These are phyloP conservation scores for Acer campestre DNA, from an alignment of 345 rosid species.

Conservation along the genomic window DNA sequence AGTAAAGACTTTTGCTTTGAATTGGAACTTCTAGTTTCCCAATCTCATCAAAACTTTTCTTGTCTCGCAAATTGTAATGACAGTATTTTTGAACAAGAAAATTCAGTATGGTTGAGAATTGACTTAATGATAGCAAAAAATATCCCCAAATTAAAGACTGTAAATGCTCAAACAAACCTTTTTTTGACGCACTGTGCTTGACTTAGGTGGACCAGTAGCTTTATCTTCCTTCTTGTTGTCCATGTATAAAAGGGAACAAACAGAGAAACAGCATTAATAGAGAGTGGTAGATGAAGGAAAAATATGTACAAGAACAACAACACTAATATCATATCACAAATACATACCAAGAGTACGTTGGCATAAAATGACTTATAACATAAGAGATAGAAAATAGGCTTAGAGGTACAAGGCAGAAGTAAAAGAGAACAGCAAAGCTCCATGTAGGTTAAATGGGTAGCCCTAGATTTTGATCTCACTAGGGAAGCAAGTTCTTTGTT, in stretches of 20 bases:
- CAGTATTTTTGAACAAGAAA: not conserved
- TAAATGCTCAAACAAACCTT: slow-evolving; percentile 38
- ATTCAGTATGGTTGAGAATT: not conserved
- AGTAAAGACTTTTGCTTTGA: not conserved
- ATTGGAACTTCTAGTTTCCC: not conserved
- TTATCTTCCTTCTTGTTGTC: slow-evolving; percentile 23
- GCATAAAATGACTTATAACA: not conserved
- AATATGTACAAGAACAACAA: not conserved
- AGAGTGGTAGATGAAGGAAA: not conserved
- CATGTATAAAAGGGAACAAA: slow-evolving; percentile 23
- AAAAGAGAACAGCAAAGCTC: not conserved
- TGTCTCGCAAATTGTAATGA: not conserved
- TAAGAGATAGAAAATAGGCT: not conserved
- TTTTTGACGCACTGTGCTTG: slow-evolving; percentile 24
- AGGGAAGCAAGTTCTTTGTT: too few relatives aligned
- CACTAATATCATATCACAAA: not conserved
- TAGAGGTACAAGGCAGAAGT: not conserved
- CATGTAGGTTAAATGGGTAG: too few relatives aligned
- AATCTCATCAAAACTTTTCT: not conserved
- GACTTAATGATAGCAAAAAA: not conserved
- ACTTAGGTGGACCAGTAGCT: slow-evolving; percentile 23
- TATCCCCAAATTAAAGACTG: not conserved
- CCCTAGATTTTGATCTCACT: too few relatives aligned
- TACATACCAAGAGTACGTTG: not conserved
- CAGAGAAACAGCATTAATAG: not conserved